Conservation (phyloP, 176 grass and related monocot genomes). For the Coix lacrymajobi region DNA sequence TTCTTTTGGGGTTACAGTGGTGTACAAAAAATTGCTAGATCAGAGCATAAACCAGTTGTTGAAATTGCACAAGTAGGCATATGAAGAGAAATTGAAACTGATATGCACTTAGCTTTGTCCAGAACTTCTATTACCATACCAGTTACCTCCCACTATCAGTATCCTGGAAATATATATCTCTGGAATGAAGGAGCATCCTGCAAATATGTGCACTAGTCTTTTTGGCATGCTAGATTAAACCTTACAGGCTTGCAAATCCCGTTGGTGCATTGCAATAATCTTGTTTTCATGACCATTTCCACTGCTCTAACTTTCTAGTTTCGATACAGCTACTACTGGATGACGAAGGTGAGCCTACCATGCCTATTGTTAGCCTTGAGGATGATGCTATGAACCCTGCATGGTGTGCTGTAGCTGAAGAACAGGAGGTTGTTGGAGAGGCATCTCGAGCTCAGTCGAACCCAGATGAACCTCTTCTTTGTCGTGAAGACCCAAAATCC, state of each 20-base stretch:
- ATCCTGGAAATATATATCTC: background rate
- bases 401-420: slow-evolving; percentile 37
- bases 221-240: background rate
- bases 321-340: background rate
- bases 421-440: slow-evolving; percentile 30
- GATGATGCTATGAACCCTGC: slow-evolving; percentile 37
- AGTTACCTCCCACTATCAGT: no score
- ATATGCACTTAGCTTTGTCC: background rate
- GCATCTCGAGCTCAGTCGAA: slow-evolving; percentile 16
- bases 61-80: background rate
- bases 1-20: background rate
- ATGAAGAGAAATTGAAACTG: background rate
- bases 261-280: background rate
- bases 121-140: background rate
- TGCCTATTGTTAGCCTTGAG: slow-evolving; percentile 27
- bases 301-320: background rate
- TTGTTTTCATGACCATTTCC: background rate
- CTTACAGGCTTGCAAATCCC: background rate
- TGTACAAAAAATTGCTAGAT: background rate
- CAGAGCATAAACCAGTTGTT: background rate
- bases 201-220: background rate
- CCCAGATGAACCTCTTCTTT: slow-evolving; percentile 45
- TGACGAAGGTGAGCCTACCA: slow-evolving; percentile 4
- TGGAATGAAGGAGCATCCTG: background rate
- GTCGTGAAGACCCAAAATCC: slow-evolving; percentile 53